phyloP scores from a whole-genome alignment of 2,329 filamentous ascomycete genomes.

The Clarireedia paspali region DNA sequence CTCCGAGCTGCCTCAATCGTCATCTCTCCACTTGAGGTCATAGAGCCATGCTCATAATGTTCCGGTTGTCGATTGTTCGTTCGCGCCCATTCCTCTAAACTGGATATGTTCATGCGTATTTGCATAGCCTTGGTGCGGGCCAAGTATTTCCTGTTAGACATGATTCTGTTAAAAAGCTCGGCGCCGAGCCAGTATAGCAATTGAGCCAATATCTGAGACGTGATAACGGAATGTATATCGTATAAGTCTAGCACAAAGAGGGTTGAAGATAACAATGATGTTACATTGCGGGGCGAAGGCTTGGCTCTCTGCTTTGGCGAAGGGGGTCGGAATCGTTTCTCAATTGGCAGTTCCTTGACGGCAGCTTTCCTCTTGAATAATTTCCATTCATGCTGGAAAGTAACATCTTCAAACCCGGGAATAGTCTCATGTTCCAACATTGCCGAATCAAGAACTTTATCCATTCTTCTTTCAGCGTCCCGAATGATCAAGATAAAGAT shows the following conservation, averaged over 20 bases:
- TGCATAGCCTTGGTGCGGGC: slow-evolving; percentile 98
- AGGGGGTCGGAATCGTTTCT: slow-evolving; percentile 85
- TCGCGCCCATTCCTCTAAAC: slow-evolving; percentile 91
- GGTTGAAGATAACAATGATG: slow-evolving; percentile 88
- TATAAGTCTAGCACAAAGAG: slow-evolving; percentile 98
- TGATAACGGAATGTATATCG: slow-evolving; percentile 96
- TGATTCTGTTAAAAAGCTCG: slow-evolving; percentile 95
- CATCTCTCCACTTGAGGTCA: slow-evolving; percentile 74
- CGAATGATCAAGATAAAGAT: slow-evolving; percentile 97
- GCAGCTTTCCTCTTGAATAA: slow-evolving; percentile 88
- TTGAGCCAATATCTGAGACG: slow-evolving; percentile 82
- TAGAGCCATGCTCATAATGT: slow-evolving; percentile 89
- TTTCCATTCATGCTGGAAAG: slow-evolving; percentile 98
- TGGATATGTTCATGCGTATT: slow-evolving; percentile 97
- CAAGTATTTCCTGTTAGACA: slow-evolving; percentile 91
- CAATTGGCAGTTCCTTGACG: slow-evolving; percentile 79
- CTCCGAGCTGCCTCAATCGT: slow-evolving; percentile 77
- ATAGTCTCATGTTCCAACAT: slow-evolving; percentile 99
- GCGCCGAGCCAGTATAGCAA: slow-evolving; percentile 93
- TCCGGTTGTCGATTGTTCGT: slow-evolving; percentile 90
- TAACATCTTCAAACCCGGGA: slow-evolving; percentile 90
- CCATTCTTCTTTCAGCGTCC: slow-evolving; percentile 89
- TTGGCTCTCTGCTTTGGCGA: slow-evolving; percentile 91
- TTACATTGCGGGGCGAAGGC: slow-evolving; percentile 88
- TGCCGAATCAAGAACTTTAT: slow-evolving; percentile 86